phyloP scores from a whole-genome alignment of 805 yeast species.

The Yarrowia keelungensis region DNA sequence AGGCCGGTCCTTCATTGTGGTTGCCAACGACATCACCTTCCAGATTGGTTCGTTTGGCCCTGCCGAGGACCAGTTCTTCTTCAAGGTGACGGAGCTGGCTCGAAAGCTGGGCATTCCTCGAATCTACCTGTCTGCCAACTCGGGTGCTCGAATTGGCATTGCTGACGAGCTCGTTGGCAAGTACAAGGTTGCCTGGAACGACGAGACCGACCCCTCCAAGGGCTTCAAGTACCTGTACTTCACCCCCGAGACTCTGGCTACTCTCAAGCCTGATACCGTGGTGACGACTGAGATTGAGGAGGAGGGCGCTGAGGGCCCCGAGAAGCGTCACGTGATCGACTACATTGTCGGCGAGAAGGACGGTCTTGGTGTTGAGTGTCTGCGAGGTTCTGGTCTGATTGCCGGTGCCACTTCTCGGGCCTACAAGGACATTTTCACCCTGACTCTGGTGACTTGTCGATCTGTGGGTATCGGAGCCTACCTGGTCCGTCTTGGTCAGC shows the following conservation, averaged over 20 bases:
- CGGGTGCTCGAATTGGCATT: slow-evolving; percentile 98
- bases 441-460: slow-evolving; percentile 98
- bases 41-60: slow-evolving; percentile 99
- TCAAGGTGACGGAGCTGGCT: slow-evolving; percentile 90
- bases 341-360: slow-evolving; percentile 93
- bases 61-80: slow-evolving; percentile 88
- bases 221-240: slow-evolving; percentile 92
- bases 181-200: slow-evolving; percentile 93
- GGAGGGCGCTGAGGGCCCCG: slow-evolving; percentile 62
- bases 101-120: slow-evolving; percentile 92
- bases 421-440: slow-evolving; percentile 95
- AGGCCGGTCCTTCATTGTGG: slow-evolving; percentile 90
- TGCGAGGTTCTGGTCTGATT: slow-evolving; percentile 96
- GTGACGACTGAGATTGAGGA: slow-evolving; percentile 75
- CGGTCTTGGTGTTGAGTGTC: slow-evolving; percentile 98
- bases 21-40: slow-evolving; percentile 96
- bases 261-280: slow-evolving; percentile 44
- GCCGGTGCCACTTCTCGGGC: slow-evolving; percentile 99
- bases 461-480: slow-evolving; percentile 99
- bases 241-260: slow-evolving; percentile 63
- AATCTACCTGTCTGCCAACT: slow-evolving; percentile 94
- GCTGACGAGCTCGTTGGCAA: slow-evolving; percentile 94
- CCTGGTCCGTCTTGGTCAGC: slow-evolving; percentile 95
- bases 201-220: slow-evolving; percentile 71
- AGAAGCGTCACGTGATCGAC: slow-evolving; percentile 78